A percentile compares a stretch with the other conserved stretches of the same genome.
Evolutionary conservation across 805 yeast genomes (phyloP).

Genomic region (Ogataea henricii): DNA sequence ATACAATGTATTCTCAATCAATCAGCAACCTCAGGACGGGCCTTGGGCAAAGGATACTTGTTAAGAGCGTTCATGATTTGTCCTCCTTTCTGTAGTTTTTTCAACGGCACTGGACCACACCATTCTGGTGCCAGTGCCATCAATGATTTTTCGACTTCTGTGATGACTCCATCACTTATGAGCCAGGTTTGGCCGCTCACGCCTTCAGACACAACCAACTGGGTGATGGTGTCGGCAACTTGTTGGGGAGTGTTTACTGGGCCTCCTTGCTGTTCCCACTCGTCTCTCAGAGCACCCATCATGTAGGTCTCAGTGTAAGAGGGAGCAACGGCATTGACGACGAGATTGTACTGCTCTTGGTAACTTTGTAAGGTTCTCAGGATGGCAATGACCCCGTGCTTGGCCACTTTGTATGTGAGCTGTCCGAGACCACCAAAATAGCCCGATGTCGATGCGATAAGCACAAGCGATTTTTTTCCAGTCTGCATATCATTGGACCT

Average conservation of each 20-base stretch:
- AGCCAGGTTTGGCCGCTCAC: neutral
- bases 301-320: conserved; percentile 2
- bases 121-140: neutral
- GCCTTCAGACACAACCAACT: neutral
- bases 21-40: neutral
- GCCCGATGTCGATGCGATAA: neutral
- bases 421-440: conserved; percentile 1
- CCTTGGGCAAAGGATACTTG: neutral
- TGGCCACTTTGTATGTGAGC: neutral
- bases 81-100: neutral
- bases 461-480: neutral
- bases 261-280: neutral
- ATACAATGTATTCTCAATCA: neutral
- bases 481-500: neutral
- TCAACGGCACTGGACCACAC: neutral
- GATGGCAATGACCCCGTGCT: neutral
- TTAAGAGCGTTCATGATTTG: neutral
- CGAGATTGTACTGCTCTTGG: neutral
- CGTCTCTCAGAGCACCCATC: neutral
- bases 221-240: neutral
- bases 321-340: neutral
- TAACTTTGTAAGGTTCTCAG: neutral
- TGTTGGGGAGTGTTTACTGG: neutral
- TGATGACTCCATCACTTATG: neutral
- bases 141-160: neutral